Percentiles rank a stretch among this genome's conserved stretches.
phyloP scores from a whole-genome alignment of 768 basidiomycete genomes.

The Phaffia tasmanica region DNA sequence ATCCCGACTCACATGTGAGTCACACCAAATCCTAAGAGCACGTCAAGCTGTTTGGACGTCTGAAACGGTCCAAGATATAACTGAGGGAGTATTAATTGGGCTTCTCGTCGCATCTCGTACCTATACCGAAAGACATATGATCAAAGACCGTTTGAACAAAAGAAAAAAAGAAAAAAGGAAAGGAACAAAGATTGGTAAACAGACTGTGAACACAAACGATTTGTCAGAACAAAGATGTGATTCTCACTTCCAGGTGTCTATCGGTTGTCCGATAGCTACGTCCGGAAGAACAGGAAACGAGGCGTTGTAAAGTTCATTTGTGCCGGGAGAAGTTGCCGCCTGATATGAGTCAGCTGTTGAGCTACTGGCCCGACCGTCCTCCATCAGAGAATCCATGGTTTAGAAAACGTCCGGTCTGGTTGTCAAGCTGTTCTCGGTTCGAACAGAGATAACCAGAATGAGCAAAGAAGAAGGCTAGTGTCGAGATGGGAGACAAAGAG shows the following conservation, averaged over 20 bases:
- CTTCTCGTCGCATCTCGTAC: conserved; percentile 92
- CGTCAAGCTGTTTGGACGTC: conserved; percentile 68
- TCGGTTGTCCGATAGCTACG: conserved; percentile 17
- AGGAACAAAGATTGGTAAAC: background rate
- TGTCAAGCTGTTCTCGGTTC: background rate
- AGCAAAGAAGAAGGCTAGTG: conserved; percentile 52
- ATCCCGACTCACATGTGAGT: conserved; percentile 61
- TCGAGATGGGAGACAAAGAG: no score
- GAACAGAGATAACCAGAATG: conserved; percentile 33
- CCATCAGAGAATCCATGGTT: background rate
- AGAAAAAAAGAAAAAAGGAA: background rate
- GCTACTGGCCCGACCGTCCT: conserved; percentile 7
- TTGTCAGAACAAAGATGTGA: background rate
- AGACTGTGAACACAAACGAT: background rate
- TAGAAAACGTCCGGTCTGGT: no score
- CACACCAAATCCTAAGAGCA: conserved; percentile 53
- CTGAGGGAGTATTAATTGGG: conserved; percentile 77
- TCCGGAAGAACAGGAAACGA: conserved; percentile 11
- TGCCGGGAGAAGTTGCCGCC: background rate
- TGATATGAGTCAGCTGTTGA: background rate
- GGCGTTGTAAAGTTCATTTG: conserved; percentile 13
- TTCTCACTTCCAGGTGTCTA: conserved; percentile 20
- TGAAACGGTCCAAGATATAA: conserved; percentile 78
- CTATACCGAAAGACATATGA: conserved; percentile 37
- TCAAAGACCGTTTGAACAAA: background rate